phyloP scores from a whole-genome alignment of 2,329 filamentous ascomycete genomes.

The Penicillium janthinellum region DNA sequence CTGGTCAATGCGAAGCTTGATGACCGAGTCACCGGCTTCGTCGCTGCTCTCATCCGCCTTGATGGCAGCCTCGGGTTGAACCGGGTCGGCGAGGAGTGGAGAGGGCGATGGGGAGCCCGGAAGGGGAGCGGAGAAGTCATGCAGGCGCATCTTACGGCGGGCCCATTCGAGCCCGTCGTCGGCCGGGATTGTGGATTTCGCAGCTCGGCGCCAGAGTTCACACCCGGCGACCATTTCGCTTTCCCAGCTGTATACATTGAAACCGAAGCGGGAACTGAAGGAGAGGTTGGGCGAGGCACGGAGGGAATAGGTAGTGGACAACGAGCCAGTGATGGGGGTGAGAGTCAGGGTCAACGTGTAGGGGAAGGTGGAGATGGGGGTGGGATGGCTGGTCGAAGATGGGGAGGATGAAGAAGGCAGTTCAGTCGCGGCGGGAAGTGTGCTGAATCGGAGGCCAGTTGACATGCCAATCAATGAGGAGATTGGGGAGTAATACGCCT shows the following conservation, averaged over 20 bases:
- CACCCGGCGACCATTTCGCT: conserved; percentile 89
- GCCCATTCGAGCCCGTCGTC: conserved; percentile 48
- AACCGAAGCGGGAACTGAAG: conserved; percentile 88
- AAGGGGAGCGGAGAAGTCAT: conserved; percentile 27
- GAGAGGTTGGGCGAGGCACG: conserved; percentile 80
- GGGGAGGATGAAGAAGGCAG: conserved; percentile 27
- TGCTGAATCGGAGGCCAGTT: conserved; percentile 85
- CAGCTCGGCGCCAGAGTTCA: conserved; percentile 78
- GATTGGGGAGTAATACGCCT: conserved; percentile 91
- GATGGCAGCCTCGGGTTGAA: conserved; percentile 15
- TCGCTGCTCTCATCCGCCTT: conserved; percentile 30
- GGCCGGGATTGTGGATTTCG: conserved; percentile 35
- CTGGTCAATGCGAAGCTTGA: conserved; percentile 89
- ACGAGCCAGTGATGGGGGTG: conserved; percentile 91
- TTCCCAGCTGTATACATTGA: conserved; percentile 98
- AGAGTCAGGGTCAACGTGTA: conserved; percentile 91
- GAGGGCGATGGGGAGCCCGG: conserved; percentile 20
- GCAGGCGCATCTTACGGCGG: conserved; percentile 39
- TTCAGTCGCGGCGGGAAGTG: conserved; percentile 62
- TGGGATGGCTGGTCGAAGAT: conserved; percentile 24
- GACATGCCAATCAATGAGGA: conserved; percentile 94
- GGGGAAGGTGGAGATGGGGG: conserved; percentile 71
- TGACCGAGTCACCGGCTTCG: conserved; percentile 76
- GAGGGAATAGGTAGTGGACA: conserved; percentile 89
- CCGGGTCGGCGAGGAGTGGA: conserved; percentile 21